Conservation (phyloP, 768 basidiomycete species). For the Mrakia gelida region DNA sequence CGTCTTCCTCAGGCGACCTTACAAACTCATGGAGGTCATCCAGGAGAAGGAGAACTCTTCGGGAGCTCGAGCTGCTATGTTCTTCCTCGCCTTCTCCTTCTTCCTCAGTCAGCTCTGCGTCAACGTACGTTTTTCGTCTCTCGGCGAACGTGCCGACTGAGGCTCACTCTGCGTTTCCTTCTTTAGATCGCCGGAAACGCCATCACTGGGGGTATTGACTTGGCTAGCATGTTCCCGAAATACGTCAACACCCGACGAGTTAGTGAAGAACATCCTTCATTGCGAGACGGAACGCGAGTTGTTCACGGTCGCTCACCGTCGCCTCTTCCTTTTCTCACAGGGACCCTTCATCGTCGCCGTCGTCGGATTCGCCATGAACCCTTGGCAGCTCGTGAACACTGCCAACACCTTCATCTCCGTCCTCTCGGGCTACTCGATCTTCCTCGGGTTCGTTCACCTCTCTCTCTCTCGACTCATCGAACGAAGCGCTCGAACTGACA, state of each 20-base stretch:
- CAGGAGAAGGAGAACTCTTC: slow-evolving; percentile 32
- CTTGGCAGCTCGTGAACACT: slow-evolving; percentile 37
- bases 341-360: slow-evolving; percentile 34
- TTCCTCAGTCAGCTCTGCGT: slow-evolving; percentile 37
- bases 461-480: slow-evolving; percentile 1
- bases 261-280: not conserved
- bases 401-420: slow-evolving; percentile 36
- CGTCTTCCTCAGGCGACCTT: slow-evolving; percentile 23
- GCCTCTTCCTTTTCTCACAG: not conserved
- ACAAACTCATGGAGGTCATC: slow-evolving; percentile 32
- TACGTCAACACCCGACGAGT: slow-evolving; percentile 20
- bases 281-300: not conserved
- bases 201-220: slow-evolving; percentile 37
- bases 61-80: slow-evolving; percentile 40
- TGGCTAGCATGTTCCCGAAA: slow-evolving; percentile 30
- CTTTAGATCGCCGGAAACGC: slow-evolving; percentile 36
- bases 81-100: slow-evolving; percentile 41
- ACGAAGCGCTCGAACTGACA: not conserved
- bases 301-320: too few species aligned
- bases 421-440: slow-evolving; percentile 35
- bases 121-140: slow-evolving; percentile 32
- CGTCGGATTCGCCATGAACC: slow-evolving; percentile 37
- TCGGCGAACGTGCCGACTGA: not conserved
- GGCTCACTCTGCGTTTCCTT: not conserved
- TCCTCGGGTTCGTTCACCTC: slow-evolving; percentile 34